phyloP scores from a whole-genome alignment of 2,329 filamentous ascomycete species.

The Talaromyces sp. region DNA sequence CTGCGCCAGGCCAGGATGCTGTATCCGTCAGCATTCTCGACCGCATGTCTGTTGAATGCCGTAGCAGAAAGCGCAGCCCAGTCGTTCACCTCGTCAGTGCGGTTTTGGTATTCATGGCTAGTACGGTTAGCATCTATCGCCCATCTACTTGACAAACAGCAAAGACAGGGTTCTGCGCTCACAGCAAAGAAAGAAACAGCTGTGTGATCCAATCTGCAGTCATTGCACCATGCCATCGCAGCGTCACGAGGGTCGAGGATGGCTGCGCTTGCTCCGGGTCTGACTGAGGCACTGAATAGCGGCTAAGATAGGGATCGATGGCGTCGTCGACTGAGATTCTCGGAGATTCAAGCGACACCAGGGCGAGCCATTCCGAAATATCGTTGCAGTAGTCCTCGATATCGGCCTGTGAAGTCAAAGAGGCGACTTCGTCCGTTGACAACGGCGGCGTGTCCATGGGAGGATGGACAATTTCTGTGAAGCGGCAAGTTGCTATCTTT shows the following conservation, averaged over 20 bases:
- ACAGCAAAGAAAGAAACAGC: conserved; percentile 32
- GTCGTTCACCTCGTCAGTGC: background rate
- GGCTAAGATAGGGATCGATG: conserved; percentile 39
- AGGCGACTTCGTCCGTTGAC: conserved; percentile 19
- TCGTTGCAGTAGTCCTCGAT: conserved; percentile 56
- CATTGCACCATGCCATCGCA: conserved; percentile 41
- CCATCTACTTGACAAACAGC: background rate
- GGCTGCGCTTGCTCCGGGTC: conserved; percentile 14
- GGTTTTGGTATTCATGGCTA: conserved; percentile 1
- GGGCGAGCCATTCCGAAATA: conserved; percentile 58
- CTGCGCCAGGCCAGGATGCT: conserved; percentile 19
- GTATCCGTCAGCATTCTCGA: conserved; percentile 37
- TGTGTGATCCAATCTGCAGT: conserved; percentile 33
- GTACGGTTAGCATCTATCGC: background rate
- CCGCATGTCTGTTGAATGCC: conserved; percentile 28
- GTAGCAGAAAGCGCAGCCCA: conserved; percentile 33
- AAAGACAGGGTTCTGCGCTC: conserved; percentile 15
- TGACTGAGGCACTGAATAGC: conserved; percentile 34
- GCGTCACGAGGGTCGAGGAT: conserved; percentile 24
- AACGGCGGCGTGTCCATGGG: conserved; percentile 27
- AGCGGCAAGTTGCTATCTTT: conserved; percentile 26
- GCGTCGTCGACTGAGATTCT: conserved; percentile 30
- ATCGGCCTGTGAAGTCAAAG: conserved; percentile 34
- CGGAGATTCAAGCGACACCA: conserved; percentile 44
- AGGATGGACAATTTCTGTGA: conserved; percentile 17